Conservation (phyloP, 352 stramenopile species). For the Globisporangium irregulare region DNA sequence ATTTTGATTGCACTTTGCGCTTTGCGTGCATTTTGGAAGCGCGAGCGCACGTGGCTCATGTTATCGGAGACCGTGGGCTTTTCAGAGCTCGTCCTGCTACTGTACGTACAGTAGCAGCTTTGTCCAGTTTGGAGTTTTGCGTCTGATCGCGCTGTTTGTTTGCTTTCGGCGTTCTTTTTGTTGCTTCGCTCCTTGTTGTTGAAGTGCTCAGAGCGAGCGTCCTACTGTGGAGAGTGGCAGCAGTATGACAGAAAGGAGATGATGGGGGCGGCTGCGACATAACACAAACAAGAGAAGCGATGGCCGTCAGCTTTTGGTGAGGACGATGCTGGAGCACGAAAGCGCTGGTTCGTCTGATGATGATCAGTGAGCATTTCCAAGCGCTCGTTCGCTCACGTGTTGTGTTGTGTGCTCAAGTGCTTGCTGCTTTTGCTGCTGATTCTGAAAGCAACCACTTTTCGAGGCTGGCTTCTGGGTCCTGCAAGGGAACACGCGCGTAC, state of each 20-base stretch:
- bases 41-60: neutral
- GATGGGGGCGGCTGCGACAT: neutral
- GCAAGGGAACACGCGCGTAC: too few species aligned
- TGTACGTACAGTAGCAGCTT: neutral
- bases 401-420: neutral
- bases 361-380: neutral
- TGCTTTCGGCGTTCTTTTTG: too few species aligned
- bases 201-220: neutral
- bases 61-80: constrained; percentile 1
- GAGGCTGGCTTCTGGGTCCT: too few species aligned
- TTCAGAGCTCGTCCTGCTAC: neutral
- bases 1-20: neutral
- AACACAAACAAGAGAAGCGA: too few species aligned
- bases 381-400: neutral
- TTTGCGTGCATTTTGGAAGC: neutral
- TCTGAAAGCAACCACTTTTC: too few species aligned
- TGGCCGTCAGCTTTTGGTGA: too few species aligned
- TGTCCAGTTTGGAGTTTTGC: neutral
- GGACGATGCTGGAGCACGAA: too few species aligned
- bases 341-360: neutral
- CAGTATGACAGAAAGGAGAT: neutral
- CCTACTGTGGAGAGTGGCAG: neutral
- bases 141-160: too few species aligned
- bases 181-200: neutral
- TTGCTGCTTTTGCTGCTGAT: too few species aligned